Conservation (phyloP, 139 green algal genomes). For the Zygnema cylindricum region DNA sequence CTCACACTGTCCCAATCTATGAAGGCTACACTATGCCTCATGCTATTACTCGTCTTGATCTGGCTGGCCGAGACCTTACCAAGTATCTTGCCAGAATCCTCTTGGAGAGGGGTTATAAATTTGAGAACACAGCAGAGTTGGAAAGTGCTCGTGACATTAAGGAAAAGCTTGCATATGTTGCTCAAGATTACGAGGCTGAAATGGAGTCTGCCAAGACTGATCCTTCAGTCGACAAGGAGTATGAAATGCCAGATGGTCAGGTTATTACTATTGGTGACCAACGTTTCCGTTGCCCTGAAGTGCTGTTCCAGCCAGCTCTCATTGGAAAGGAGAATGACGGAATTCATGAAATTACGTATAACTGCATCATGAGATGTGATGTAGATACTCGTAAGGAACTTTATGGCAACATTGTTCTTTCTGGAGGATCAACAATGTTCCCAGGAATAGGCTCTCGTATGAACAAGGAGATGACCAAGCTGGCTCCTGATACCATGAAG, state of each 20-base stretch:
- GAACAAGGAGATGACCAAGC: conserved; percentile 61
- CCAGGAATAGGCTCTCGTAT: conserved; percentile 60
- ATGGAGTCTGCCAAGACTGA: conserved; percentile 77
- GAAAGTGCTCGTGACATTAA: conserved; percentile 99
- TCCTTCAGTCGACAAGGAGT: conserved; percentile 90
- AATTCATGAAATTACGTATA: conserved; percentile 66
- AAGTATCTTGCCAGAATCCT: conserved; percentile 96
- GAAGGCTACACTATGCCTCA: conserved; percentile 97
- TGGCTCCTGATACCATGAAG: conserved; percentile 63
- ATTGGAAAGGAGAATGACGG: conserved; percentile 66
- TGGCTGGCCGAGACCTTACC: conserved; percentile 95
- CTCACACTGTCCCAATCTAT: conserved; percentile 95
- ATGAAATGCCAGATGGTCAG: conserved; percentile 75
- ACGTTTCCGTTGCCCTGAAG: conserved; percentile 65
- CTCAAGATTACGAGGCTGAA: conserved; percentile 97
- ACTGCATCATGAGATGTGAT: conserved; percentile 69
- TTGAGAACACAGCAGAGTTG: conserved; percentile 96
- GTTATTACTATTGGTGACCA: conserved; percentile 70
- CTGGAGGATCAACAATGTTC: conserved; percentile 64
- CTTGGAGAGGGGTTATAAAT: conserved; percentile 95
- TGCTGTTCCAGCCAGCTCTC: conserved; percentile 66
- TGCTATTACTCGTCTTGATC: conserved; percentile 93
- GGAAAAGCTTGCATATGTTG: conserved; percentile 98
- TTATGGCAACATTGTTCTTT: conserved; percentile 66
- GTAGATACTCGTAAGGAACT: conserved; percentile 62